Base-by-base conservation (phyloP, 306 rosid species). In the Coriaria nepalensis region DNA sequence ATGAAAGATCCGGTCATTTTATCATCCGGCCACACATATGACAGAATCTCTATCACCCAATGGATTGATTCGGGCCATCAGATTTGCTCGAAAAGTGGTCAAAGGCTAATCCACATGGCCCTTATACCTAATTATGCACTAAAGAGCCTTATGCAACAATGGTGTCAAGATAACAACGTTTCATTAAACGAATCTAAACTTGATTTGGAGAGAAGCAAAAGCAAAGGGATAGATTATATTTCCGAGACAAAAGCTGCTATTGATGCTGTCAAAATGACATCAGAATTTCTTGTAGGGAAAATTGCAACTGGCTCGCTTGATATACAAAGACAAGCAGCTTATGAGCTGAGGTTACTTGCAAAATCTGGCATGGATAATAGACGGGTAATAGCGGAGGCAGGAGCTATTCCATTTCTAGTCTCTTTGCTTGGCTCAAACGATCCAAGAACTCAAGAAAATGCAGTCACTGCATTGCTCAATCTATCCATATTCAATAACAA, bases 51-150 rank as follows among this genome's bases (percentile, higher is more conserved):
- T 0, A 90, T 88, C 37, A 82, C 87, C 0, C 80, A 68, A 45
- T 90, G 97, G 97, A 90, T 90, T 43, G 80, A 90, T 52, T 78
- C 95, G 0, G 97, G 95, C 12, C 93, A 90, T 45, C 80, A 81
- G 33, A 81, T 93, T 20, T 90, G 97, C 43, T 95, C 97, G 42
- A 90, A 77, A 70, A 84, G 95, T 43, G 86, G 94, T 6, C 90
- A 84, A 60, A 79, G 70, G 73, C 79, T 90, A 44, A 75, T 90
- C 36, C 95, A 90, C 78, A 77, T 83, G 56, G 97, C 97, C 20
- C 70, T 90, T 4, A 79, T 84, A 55, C 95, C 97, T 33, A 90
- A 90, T 55, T 84, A 78, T 52, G 93, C 95, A 45, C 66, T 90
- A 36, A 90, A 79, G 70, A 79, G 95, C 64, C 72, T 84, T 49